Evolutionary conservation across 2,329 filamentous ascomycete genomes (phyloP), one percentile per base, ranked within the genome.

Genomic region (Tolypocladium nubicola): DNA sequence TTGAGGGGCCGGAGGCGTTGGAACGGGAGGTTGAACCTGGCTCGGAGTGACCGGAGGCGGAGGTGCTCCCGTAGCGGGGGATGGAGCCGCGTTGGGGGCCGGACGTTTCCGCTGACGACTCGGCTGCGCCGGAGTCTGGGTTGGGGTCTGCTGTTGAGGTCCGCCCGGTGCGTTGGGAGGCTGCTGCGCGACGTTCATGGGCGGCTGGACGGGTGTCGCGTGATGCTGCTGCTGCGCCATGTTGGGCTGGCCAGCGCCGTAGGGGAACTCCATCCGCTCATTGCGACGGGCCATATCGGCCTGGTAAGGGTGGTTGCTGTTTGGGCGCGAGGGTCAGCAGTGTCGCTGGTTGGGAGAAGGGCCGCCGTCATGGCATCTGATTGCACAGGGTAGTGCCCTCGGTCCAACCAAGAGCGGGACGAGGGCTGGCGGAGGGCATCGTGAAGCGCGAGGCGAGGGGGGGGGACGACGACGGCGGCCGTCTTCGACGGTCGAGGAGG

Each of bases 241-340:
- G 61, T 71, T 71, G 54, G 72, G 70, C 62, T 75, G 73, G 53
- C 71, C 66, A 49, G 67, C 65, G 60, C 68, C 71, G 56, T 76
- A 76, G 52, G 71, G 69, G 58, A 76, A 76, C 23, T 76, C 73
- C 64, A 75, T 74, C 57, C 72, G 71, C 61, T 76, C 74, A 63
- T 70, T 71, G 57, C 74, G 73, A 60, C 73, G 73, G 62, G 69
- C 72, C 77, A 82, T 77, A 61, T 81, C 78, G 63, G 73, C 68
- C 68, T 77, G 78, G 64, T 81, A 81, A 56, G 75, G 68, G 65
- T 82, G 77, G 59, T 73, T 72, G 64, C 72, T 74, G 59, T 65
- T 59, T 61, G 58, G 60, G 58, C 47, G 61, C 57, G 60, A 57
- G 58, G 62, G 63, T 72, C 63, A 71, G 70, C 64, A 63, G 59